These are phyloP conservation scores for Collybia mongolica DNA, from an alignment of 768 basidiomycete species.

Conservation along the genomic window DNA sequence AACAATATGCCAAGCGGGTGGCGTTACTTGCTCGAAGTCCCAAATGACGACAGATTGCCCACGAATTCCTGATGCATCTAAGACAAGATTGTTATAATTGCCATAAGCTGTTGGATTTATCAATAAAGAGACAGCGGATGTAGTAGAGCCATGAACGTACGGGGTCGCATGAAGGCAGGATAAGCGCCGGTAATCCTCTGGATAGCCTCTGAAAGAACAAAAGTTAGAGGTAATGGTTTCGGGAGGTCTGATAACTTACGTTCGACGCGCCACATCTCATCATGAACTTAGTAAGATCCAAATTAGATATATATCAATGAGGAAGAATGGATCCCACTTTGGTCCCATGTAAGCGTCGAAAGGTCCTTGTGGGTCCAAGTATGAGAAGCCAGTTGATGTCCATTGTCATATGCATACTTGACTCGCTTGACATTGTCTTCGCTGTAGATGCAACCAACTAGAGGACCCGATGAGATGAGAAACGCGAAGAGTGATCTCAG, in stretches of 20 bases:
- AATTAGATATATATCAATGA: neutral
- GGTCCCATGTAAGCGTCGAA: constrained; percentile 34
- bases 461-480: neutral
- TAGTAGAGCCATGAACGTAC: constrained; percentile 16
- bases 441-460: constrained; percentile 40
- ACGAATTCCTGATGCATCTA: constrained; percentile 11
- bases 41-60: constrained; percentile 28
- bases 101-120: constrained; percentile 16
- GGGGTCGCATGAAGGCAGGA: constrained; percentile 50
- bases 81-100: constrained; percentile 20
- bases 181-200: constrained; percentile 38
- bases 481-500: neutral
- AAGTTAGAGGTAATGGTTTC: neutral
- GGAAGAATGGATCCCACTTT: constrained; percentile 27
- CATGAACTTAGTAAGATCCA: constrained; percentile 28
- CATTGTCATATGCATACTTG: constrained; percentile 33
- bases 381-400: constrained; percentile 44
- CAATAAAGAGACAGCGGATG: neutral
- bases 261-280: constrained; percentile 45
- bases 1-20: too few species aligned
- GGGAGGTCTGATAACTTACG: constrained; percentile 22
- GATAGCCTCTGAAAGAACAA: constrained; percentile 32
- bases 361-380: constrained; percentile 44
- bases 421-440: constrained; percentile 28
- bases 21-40: constrained; percentile 32